Percentiles rank a stretch among this genome's conserved stretches.
These are phyloP conservation scores for Kluyveromyces sp. DNA, from an alignment of 1,139 yeast species.

Conservation along the genomic window DNA sequence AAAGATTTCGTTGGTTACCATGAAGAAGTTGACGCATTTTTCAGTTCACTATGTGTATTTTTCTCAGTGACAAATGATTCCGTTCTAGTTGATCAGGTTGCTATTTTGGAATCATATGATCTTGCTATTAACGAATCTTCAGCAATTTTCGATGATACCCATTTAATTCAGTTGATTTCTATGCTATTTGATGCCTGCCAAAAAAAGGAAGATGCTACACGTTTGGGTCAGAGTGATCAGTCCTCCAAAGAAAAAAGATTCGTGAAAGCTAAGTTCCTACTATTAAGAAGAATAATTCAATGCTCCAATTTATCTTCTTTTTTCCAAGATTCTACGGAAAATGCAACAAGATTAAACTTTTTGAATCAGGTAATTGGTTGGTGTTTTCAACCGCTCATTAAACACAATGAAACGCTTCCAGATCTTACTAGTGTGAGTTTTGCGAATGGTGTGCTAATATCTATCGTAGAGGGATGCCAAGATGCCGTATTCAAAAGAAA, in stretches of 20 bases:
- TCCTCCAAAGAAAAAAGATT: conserved; percentile 15
- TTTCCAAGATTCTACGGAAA: background rate
- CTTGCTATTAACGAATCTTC: conserved; percentile 42
- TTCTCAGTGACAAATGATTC: conserved; percentile 40
- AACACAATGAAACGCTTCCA: conserved; percentile 43
- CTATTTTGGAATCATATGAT: conserved; percentile 51
- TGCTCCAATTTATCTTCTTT: conserved; percentile 5
- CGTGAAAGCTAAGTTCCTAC: conserved; percentile 15
- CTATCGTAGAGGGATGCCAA: conserved; percentile 16
- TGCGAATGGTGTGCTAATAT: conserved; percentile 49
- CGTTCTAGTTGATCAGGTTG: conserved; percentile 51
- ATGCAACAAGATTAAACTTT: conserved; percentile 11
- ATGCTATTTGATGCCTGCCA: conserved; percentile 17
- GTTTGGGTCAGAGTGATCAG: conserved; percentile 8
- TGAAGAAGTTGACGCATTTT: conserved; percentile 30
- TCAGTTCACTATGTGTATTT: conserved; percentile 41
- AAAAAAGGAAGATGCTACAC: conserved; percentile 14
- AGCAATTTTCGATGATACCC: conserved; percentile 34
- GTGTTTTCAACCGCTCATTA: conserved; percentile 53
- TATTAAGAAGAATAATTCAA: conserved; percentile 17
- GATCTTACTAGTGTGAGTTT: conserved; percentile 34
- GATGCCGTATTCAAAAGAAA: conserved; percentile 37
- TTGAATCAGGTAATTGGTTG: conserved; percentile 38
- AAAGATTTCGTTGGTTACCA: conserved; percentile 27
- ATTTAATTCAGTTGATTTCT: conserved; percentile 32